phyloP scores from a whole-genome alignment of 768 basidiomycete species.

The Lanmaoa rubissima region DNA sequence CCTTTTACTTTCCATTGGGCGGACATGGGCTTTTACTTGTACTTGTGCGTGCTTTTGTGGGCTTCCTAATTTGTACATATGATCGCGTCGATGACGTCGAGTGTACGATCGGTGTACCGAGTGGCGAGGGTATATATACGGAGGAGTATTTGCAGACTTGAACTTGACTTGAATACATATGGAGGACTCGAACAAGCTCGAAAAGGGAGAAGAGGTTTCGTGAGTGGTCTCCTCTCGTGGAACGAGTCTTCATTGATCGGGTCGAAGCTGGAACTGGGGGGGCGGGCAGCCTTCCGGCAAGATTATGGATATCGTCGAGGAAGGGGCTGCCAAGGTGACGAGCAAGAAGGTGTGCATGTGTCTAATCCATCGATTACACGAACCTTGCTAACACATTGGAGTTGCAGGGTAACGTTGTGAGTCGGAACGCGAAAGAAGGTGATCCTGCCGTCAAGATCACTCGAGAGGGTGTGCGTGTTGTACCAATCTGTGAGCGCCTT shows the following conservation, averaged over 20 bases:
- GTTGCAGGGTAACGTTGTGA: constrained; percentile 41
- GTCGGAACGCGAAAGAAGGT: constrained; percentile 42
- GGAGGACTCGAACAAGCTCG: constrained; percentile 26
- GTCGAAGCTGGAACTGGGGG: constrained; percentile 38
- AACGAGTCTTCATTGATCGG: neutral
- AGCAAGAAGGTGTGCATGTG: constrained; percentile 42
- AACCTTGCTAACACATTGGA: neutral
- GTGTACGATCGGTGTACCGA: neutral
- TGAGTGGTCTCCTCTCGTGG: constrained; percentile 15
- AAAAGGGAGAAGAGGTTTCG: constrained; percentile 37
- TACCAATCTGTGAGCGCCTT: neutral
- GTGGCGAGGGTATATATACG: neutral
- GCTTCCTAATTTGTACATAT: constrained; percentile 16
- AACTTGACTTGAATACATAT: neutral
- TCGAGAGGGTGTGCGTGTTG: constrained; percentile 40
- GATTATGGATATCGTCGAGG: constrained; percentile 41
- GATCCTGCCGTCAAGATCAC: constrained; percentile 51
- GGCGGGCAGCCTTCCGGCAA: constrained; percentile 31
- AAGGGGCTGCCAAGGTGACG: constrained; percentile 43
- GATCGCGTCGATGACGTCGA: constrained; percentile 13
- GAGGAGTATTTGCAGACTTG: neutral
- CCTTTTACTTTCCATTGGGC: neutral
- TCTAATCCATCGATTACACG: neutral
- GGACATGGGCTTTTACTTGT: neutral
- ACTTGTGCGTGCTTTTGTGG: neutral